Base-by-base conservation (phyloP, 1,139 yeast species). In the Suzukiozyma palmioleophila region DNA sequence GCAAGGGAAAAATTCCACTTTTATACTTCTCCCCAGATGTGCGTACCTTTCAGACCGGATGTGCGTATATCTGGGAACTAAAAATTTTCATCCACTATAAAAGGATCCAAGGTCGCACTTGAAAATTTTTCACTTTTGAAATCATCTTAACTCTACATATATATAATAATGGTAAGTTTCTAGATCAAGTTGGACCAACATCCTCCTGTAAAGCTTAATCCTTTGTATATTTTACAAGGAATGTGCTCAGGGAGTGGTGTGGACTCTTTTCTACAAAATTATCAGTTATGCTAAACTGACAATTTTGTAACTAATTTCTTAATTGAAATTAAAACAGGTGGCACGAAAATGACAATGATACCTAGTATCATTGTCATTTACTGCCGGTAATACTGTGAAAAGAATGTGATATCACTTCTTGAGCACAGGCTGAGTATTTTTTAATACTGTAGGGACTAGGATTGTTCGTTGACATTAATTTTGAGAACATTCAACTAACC, bases 351-450 rank as follows among this genome's bases (percentile, higher is more conserved):
- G 6, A 5, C 7, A 8, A 26, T 26, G 28, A 26, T n/a, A 8
- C 9, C 6, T 28, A 28, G 4, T 28, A 28, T 18, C 22, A 18
- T 18, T 18, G 7, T 7, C 7, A 7, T 18, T 18, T 18, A 7
- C 4, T 18, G 22, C 22, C 7, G 22, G 22, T 18, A 18, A 18
- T 8, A 28, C 21, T 30, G 33, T 30, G 36, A 33, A 33, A 33
- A 33, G 36, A 33, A 33, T 16, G 33, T 30, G 33, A 45, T 38
- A 52, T 59, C 66, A 57, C 64, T 61, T 56, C 68, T 64, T 64
- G 72, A 57, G 66, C 71, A 64, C 69, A 62, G 73, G 71, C 70
- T 66, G 72, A 66, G 73, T 64, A 65, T 64, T 66, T 50, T 45
- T 39, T 33, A 66, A 60, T 66, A 64, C 71, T 64, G 72, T 66